phyloP scores from a whole-genome alignment of 176 grass and related monocot species.

The Cenchrus fungigraminus region DNA sequence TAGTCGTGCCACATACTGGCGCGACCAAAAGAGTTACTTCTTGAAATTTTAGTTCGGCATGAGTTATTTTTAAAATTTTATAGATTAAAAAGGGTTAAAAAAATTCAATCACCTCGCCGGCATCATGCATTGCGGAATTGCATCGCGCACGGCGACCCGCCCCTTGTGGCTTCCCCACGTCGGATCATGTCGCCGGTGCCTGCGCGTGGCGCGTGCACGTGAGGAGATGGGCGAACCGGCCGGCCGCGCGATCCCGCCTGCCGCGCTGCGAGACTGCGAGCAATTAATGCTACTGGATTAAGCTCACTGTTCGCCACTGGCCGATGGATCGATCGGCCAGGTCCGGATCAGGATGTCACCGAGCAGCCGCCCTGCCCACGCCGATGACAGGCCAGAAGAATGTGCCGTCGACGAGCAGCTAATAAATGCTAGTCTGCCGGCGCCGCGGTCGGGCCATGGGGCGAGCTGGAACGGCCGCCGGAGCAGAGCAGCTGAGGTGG shows the following conservation, averaged over 20 bases:
- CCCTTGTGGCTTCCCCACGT: too few relatives aligned
- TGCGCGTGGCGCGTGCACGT: not conserved
- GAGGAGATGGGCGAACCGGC: not conserved
- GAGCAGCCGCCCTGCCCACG: not conserved
- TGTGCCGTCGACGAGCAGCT: not conserved
- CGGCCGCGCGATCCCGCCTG: not conserved
- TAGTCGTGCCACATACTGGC: too few relatives aligned
- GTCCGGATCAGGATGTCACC: not conserved
- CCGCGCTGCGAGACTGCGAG: not conserved
- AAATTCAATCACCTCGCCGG: too few relatives aligned
- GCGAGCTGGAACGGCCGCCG: too few relatives aligned
- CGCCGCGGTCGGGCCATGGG: too few relatives aligned
- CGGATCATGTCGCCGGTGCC: too few relatives aligned
- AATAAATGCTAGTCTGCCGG: not conserved
- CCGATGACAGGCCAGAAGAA: not conserved
- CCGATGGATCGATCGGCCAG: not conserved
- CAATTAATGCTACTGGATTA: not conserved
- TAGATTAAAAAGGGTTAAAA: too few relatives aligned
- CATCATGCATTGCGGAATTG: too few relatives aligned
- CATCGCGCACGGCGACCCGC: too few relatives aligned
- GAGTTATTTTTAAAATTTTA: too few relatives aligned
- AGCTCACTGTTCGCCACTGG: not conserved
- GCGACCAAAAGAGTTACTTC: too few relatives aligned
- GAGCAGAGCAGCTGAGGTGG: not conserved
- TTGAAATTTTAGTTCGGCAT: too few relatives aligned